These are phyloP conservation scores for Aethionema arabicum DNA, from an alignment of 345 rosid species.

Conservation along the genomic window DNA sequence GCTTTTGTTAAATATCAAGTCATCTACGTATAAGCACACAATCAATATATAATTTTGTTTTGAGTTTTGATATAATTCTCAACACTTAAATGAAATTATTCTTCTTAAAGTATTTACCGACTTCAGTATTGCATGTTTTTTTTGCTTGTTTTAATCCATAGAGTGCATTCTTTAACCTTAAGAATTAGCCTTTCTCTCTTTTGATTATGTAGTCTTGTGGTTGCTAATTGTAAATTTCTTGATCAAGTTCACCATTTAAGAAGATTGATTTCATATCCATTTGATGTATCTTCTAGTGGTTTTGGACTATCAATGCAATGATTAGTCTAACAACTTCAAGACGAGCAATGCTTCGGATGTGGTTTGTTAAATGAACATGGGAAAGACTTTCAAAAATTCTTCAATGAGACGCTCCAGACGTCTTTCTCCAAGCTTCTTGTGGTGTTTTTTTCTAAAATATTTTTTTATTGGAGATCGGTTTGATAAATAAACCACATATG, in stretches of 20 bases:
- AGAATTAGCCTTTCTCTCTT: background rate
- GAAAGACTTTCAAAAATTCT: conserved; percentile 17
- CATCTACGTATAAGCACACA: conserved; percentile 8
- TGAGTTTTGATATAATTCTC: too few relatives aligned
- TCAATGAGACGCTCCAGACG: background rate
- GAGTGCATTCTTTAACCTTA: background rate
- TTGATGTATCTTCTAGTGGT: background rate
- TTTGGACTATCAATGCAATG: background rate
- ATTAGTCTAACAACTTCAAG: background rate
- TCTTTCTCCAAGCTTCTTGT: conserved; percentile 12
- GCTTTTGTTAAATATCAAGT: background rate
- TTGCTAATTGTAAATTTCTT: background rate
- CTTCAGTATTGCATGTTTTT: background rate
- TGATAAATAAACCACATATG: background rate
- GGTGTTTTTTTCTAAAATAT: conserved; percentile 6
- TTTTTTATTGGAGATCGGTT: background rate
- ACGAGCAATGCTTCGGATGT: background rate
- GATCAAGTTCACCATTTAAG: background rate
- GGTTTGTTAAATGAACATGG: background rate
- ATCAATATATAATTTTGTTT: background rate
- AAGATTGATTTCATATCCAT: background rate
- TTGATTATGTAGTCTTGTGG: background rate
- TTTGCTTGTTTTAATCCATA: conserved; percentile 1
- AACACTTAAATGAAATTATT: too few relatives aligned
- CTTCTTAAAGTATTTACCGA: background rate